These are phyloP conservation scores for Cicer cuneatum DNA, from an alignment of 306 rosid genomes.

Conservation along the genomic window DNA sequence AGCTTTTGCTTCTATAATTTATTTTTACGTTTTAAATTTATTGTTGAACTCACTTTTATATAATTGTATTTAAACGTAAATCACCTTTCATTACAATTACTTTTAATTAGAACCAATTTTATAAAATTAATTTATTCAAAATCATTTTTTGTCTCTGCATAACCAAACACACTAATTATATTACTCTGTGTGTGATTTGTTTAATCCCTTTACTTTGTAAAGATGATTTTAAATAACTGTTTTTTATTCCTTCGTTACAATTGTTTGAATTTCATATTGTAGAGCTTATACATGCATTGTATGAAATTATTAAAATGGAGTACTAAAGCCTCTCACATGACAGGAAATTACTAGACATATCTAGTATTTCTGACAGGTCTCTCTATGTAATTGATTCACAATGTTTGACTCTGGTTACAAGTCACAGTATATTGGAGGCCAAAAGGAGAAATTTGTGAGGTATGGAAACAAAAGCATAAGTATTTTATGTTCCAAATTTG, in stretches of 20 bases:
- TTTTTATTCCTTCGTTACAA: neutral
- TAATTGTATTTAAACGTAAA: too few species aligned
- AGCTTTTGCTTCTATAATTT: too few species aligned
- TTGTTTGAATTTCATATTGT: slow-evolving; percentile 10
- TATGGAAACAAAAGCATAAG: slow-evolving; percentile 32
- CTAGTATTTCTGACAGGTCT: slow-evolving; percentile 20
- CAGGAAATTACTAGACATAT: slow-evolving; percentile 40
- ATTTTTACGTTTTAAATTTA: too few species aligned
- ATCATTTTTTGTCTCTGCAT: too few species aligned
- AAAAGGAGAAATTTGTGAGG: slow-evolving; percentile 66
- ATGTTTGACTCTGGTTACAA: slow-evolving; percentile 61
- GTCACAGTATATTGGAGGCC: slow-evolving; percentile 58
- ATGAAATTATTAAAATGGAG: slow-evolving; percentile 1
- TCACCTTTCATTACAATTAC: too few species aligned
- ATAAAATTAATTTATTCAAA: too few species aligned
- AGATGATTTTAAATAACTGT: neutral
- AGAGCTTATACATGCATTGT: slow-evolving; percentile 33
- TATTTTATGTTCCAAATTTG: neutral
- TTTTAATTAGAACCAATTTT: too few species aligned
- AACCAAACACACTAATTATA: too few species aligned
- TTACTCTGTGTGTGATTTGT: neutral
- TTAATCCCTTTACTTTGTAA: neutral
- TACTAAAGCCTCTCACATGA: slow-evolving; percentile 19
- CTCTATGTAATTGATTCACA: slow-evolving; percentile 47
- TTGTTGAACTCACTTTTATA: too few species aligned